Percentiles rank a stretch among this genome's conserved stretches.
These are phyloP conservation scores for Spizellomyces punctatus DNA, from an alignment of 192 early-diverging fungal species.

Conservation along the genomic window DNA sequence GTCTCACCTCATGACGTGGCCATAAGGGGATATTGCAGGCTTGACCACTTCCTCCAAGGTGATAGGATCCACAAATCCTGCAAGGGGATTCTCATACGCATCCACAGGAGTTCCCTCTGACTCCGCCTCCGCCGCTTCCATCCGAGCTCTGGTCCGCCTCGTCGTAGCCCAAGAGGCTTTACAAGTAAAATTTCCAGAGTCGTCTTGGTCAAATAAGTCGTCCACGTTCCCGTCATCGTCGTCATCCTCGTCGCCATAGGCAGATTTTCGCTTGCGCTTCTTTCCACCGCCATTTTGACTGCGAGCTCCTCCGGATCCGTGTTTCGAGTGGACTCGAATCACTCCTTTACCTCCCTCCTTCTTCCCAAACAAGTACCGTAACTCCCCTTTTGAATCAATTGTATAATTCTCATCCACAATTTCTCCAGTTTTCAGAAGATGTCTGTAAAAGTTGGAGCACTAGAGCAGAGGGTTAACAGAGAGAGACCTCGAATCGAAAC, in stretches of 20 bases:
- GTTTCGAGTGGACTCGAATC: slow-evolving; percentile 73
- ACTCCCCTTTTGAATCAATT: slow-evolving; percentile 86
- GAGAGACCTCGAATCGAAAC: neutral
- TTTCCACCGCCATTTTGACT: slow-evolving; percentile 31
- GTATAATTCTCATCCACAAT: slow-evolving; percentile 92
- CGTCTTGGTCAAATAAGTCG: slow-evolving; percentile 45
- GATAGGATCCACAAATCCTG: slow-evolving; percentile 92
- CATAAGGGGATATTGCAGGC: slow-evolving; percentile 94
- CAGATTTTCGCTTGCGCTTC: slow-evolving; percentile 56
- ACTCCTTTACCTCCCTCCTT: slow-evolving; percentile 80
- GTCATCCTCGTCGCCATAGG: slow-evolving; percentile 57
- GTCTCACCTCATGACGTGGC: slow-evolving; percentile 54
- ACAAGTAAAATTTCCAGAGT: slow-evolving; percentile 67
- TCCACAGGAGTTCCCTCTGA: slow-evolving; percentile 32
- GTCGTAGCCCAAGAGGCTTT: slow-evolving; percentile 63
- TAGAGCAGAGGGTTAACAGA: slow-evolving; percentile 22
- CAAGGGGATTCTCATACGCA: slow-evolving; percentile 78
- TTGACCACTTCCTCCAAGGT: slow-evolving; percentile 87
- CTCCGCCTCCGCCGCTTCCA: slow-evolving; percentile 41
- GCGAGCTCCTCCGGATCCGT: slow-evolving; percentile 50
- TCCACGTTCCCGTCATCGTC: slow-evolving; percentile 66
- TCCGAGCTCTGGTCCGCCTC: slow-evolving; percentile 56
- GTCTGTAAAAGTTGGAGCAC: slow-evolving; percentile 96
- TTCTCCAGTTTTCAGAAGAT: slow-evolving; percentile 84
- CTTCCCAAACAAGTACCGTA: slow-evolving; percentile 89